Percentiles rank a stretch among this genome's conserved stretches.
phyloP scores from a whole-genome alignment of 257 asterid genomes.

The Eucommia ulmoides region DNA sequence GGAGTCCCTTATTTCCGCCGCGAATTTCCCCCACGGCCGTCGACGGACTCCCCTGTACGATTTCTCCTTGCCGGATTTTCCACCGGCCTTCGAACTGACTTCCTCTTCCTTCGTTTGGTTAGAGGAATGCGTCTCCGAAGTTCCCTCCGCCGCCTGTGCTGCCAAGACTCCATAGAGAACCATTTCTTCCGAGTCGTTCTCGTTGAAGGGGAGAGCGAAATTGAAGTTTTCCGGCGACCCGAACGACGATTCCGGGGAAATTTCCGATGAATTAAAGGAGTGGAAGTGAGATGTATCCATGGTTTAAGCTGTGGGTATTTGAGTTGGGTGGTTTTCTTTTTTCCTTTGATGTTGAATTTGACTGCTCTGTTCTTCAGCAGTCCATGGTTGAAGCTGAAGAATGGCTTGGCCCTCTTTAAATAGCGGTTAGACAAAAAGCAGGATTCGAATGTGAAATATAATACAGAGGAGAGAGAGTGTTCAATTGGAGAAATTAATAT shows the following conservation, averaged over 20 bases:
- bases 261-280: conserved; percentile 14
- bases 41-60: not conserved
- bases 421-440: no score
- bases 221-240: conserved; percentile 7
- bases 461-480: no score
- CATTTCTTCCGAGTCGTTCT: conserved; percentile 42
- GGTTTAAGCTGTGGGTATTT: no score
- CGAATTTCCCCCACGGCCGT: conserved; percentile 1
- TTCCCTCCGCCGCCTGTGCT: conserved; percentile 20
- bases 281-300: conserved; percentile 26
- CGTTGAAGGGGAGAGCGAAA: conserved; percentile 30
- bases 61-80: not conserved
- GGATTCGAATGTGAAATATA: no score
- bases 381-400: no score
- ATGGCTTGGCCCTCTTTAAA: no score
- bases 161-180: conserved; percentile 28
- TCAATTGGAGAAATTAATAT: no score
- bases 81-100: not conserved
- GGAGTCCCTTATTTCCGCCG: not conserved
- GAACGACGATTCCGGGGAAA: conserved; percentile 20
- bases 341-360: no score
- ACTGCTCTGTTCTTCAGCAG: no score
- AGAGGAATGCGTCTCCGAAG: conserved; percentile 27
- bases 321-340: no score
- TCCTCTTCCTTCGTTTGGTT: conserved; percentile 7